Percentiles rank a stretch among this genome's conserved stretches.
phyloP scores from a whole-genome alignment of 1,139 yeast species.

The Diutina sp. region DNA sequence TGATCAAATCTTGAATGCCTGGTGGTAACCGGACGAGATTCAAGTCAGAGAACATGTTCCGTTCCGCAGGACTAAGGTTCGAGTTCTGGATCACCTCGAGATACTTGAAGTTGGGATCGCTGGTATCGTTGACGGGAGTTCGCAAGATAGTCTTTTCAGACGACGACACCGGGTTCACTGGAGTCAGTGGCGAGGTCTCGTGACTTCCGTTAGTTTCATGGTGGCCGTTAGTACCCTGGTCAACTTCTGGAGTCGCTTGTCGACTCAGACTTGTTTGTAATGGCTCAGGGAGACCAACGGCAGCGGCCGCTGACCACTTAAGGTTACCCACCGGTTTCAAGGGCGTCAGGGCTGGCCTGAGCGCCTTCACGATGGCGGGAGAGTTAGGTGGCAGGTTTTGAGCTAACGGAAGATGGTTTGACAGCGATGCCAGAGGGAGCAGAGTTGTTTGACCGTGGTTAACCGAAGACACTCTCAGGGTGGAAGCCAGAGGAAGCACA shows the following conservation, averaged over 20 bases:
- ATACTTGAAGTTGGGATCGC: conserved; percentile 9
- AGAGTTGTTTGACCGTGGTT: not conserved
- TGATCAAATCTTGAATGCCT: conserved; percentile 56
- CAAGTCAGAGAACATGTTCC: conserved; percentile 23
- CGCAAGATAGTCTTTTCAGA: conserved; percentile 3
- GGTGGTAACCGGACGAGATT: conserved; percentile 47
- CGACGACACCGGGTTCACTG: not conserved
- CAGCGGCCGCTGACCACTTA: conserved; percentile 63
- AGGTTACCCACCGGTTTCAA: conserved; percentile 50
- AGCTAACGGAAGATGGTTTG: not conserved
- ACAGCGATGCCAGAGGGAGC: not conserved
- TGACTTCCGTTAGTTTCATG: not conserved
- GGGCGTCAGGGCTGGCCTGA: conserved; percentile 61
- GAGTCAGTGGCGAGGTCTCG: not conserved
- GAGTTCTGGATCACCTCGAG: conserved; percentile 21
- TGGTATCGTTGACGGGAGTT: conserved; percentile 2
- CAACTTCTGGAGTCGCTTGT: not conserved
- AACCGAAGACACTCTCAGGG: not conserved
- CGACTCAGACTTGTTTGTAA: not conserved
- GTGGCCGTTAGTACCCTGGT: not conserved
- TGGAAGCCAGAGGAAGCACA: not conserved
- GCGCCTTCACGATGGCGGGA: conserved; percentile 23
- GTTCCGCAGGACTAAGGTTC: conserved; percentile 18
- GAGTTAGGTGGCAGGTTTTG: not conserved
- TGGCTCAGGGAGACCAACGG: conserved; percentile 17